Evolutionary conservation across 768 basidiomycete species (phyloP).

Genomic region (Lyophyllum semitale): DNA sequence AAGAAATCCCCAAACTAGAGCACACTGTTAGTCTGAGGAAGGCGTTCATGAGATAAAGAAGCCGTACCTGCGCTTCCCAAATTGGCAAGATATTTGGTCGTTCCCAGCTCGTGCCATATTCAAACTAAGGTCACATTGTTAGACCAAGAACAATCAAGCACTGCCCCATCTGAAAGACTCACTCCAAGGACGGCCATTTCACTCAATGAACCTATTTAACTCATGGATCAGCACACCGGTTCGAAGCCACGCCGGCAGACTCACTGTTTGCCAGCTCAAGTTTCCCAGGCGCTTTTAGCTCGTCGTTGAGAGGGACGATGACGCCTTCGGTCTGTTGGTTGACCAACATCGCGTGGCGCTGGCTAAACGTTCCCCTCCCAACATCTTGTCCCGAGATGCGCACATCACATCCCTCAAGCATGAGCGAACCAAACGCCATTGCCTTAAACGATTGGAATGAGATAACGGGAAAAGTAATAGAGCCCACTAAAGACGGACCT

Average conservation of each 20-base stretch:
- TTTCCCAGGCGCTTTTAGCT: conserved; percentile 59
- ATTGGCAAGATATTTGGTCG: conserved; percentile 78
- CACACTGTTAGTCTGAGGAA: background rate
- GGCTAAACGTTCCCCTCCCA: conserved; percentile 87
- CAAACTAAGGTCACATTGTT: conserved; percentile 55
- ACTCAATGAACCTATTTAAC: conserved; percentile 71
- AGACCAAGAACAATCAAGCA: background rate
- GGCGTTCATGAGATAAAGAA: background rate
- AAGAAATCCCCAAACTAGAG: conserved; percentile 87
- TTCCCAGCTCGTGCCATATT: conserved; percentile 91
- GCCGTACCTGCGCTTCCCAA: conserved; percentile 85
- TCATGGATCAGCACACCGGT: background rate
- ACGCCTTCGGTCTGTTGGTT: conserved; percentile 84
- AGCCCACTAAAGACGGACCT: conserved; percentile 44
- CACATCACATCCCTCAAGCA: conserved; percentile 81
- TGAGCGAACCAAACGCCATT: conserved; percentile 83
- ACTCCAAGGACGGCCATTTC: conserved; percentile 90
- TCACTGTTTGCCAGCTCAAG: conserved; percentile 87
- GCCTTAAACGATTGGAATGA: conserved; percentile 47
- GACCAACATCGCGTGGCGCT: conserved; percentile 90
- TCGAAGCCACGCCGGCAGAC: conserved; percentile 19
- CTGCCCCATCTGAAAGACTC: conserved; percentile 25
- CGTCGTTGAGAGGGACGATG: conserved; percentile 79
- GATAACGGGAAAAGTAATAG: background rate
- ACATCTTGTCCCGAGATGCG: conserved; percentile 94